These are phyloP conservation scores for Citrus reticulata DNA, from an alignment of 345 rosid genomes.

Conservation along the genomic window DNA sequence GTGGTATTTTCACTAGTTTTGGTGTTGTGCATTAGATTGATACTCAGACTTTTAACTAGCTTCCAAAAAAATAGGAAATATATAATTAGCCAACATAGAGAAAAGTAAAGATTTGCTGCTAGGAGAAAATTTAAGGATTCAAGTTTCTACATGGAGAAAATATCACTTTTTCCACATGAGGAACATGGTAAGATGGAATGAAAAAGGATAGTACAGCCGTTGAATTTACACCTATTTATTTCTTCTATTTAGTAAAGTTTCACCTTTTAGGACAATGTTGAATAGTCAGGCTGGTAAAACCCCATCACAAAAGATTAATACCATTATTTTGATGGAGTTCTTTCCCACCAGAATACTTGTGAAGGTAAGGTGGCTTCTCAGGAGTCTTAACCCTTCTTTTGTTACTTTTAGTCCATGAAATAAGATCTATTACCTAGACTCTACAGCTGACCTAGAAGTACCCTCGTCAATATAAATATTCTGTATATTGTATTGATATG, in stretches of 20 bases:
- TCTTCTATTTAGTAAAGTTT: background rate
- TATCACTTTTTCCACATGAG: background rate
- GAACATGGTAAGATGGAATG: too few relatives aligned
- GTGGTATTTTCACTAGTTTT: slow-evolving; percentile 46
- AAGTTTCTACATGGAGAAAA: background rate
- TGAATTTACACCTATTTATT: background rate
- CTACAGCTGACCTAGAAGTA: background rate
- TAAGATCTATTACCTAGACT: background rate
- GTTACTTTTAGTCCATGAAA: background rate
- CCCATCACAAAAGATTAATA: background rate
- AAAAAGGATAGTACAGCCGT: background rate
- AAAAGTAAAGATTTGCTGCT: background rate
- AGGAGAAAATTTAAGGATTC: background rate
- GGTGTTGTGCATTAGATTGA: too few relatives aligned
- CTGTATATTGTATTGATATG: background rate
- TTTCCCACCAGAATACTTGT: background rate
- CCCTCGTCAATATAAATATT: background rate
- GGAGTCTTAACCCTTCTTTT: background rate
- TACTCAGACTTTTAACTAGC: background rate
- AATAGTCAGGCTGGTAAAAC: background rate
- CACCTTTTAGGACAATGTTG: background rate
- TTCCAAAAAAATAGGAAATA: too few relatives aligned
- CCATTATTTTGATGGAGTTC: background rate
- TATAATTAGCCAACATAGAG: background rate
- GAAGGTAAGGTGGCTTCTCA: background rate